These are phyloP conservation scores for Aspergillus bridgeri DNA, from an alignment of 495 filamentous ascomycete genomes.

Conservation along the genomic window DNA sequence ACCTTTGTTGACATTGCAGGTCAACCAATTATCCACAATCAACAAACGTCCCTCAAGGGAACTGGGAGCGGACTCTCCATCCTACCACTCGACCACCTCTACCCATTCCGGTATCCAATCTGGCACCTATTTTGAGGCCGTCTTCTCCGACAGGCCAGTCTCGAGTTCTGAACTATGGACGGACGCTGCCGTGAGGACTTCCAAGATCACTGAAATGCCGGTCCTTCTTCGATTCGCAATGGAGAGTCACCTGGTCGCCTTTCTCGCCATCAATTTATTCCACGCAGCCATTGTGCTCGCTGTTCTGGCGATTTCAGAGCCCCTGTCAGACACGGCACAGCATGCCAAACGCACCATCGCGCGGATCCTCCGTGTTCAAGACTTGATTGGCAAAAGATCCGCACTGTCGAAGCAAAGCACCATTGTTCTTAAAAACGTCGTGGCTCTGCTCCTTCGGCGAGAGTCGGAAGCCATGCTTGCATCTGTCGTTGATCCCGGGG, in stretches of 20 bases:
- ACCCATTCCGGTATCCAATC: too few species aligned
- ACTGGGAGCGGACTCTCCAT: constrained; percentile 2
- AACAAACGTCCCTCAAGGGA: constrained; percentile 3
- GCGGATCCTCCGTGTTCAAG: constrained; percentile 29
- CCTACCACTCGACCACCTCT: constrained; percentile 1
- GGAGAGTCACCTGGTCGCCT: constrained; percentile 31
- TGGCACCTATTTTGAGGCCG: too few species aligned
- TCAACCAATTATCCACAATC: constrained; percentile 19
- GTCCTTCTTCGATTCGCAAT: constrained; percentile 25
- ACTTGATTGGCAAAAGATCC: constrained; percentile 25
- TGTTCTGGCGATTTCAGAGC: constrained; percentile 30
- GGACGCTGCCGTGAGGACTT: constrained; percentile 30
- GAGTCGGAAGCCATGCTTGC: constrained; percentile 26
- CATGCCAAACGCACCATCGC: constrained; percentile 32
- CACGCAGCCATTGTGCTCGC: constrained; percentile 32
- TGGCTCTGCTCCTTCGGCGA: constrained; percentile 23
- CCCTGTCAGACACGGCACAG: constrained; percentile 32
- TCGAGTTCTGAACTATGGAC: constrained; percentile 25
- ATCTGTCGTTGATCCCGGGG: constrained; percentile 12
- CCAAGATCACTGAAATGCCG: constrained; percentile 24
- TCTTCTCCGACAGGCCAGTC: neutral
- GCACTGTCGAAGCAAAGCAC: constrained; percentile 31
- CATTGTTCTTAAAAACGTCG: constrained; percentile 24
- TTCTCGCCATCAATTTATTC: constrained; percentile 36
- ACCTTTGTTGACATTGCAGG: constrained; percentile 27